Evolutionary conservation across 352 stramenopile species (phyloP), one percentile per base, ranked within the genome.

Genomic region (Globisporangium perplexum): DNA sequence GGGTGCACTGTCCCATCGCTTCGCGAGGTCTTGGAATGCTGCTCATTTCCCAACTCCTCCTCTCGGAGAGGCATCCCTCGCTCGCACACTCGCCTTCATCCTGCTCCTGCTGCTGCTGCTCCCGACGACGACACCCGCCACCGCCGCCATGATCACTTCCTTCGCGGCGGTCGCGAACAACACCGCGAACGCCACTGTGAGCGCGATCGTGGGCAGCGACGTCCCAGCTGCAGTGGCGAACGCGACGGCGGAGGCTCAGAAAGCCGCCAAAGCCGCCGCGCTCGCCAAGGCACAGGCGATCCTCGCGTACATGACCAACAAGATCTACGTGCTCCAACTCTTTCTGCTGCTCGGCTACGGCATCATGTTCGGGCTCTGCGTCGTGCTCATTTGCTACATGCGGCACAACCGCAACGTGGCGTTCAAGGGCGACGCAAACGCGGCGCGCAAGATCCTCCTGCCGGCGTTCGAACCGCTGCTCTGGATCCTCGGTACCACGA

Each of bases 401-500:
- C 69, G 72, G 1, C 46, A 73, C 57, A 70, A 88, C 49, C 69
- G 77, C 22, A 63, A 62, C 23, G 67, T 69, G 6, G 78, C 73
- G 1, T 65, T 82, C 15, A 59, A 68, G 14, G 82, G 82, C 7
- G 72, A 86, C 56, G 54, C 61, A 1, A 54, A 43, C 36, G 82
- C 82, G 2, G 82, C 79, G 8, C 65, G 74, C 11, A 77, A 79
- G 60, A 68, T 90, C 33, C 69, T 93, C 11, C 49, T 93, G 3
- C 83, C 83, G 4, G 70, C 81, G 1, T 93, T 89, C 42, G 74
- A 91, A 55, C 77, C 81, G 26, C 51, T 90, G 18, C 53, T 93
- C 15, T 81, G 73, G 63, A 53, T 86, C 2, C 57, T 91, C 20
- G 63, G 33, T n/a, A 23, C 71, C 8, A 46, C 63, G 15, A 77